A percentile compares a stretch with the other conserved stretches of the same genome.
phyloP scores from a whole-genome alignment of 345 rosid species.

The Trapa incisa region DNA sequence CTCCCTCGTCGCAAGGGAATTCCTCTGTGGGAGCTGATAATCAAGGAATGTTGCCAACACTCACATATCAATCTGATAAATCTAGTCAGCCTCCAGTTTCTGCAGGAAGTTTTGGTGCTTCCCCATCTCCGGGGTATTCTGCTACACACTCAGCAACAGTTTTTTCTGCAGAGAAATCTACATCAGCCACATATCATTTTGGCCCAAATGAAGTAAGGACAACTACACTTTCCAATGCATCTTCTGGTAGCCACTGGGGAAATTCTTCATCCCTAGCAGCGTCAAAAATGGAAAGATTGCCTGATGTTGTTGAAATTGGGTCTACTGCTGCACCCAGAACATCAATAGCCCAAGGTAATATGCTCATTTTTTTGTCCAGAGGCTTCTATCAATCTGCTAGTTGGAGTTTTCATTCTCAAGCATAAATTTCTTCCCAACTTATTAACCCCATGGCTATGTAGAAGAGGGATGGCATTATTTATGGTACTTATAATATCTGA shows the following conservation, averaged over 20 bases:
- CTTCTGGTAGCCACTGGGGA: conserved; percentile 27
- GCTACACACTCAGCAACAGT: conserved; percentile 17
- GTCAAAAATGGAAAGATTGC: conserved; percentile 41
- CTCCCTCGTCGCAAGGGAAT: conserved; percentile 37
- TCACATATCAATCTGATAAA: conserved; percentile 27
- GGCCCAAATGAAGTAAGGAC: conserved; percentile 29
- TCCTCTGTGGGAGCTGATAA: conserved; percentile 24
- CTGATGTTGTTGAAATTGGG: conserved; percentile 36
- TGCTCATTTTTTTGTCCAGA: background rate
- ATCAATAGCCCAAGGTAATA: conserved; percentile 35
- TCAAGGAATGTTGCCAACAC: conserved; percentile 25
- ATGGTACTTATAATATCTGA: background rate
- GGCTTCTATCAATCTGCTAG: background rate
- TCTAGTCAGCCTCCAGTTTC: conserved; percentile 18
- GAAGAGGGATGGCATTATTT: background rate
- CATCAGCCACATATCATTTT: conserved; percentile 27
- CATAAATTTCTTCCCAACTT: background rate
- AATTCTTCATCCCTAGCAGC: conserved; percentile 27
- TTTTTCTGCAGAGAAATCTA: conserved; percentile 24
- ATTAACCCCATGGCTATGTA: background rate
- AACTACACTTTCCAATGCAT: conserved; percentile 22
- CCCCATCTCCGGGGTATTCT: conserved; percentile 18
- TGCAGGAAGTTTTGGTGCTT: conserved; percentile 31
- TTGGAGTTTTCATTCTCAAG: background rate
- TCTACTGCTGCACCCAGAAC: conserved; percentile 26